Evolutionary conservation across 768 basidiomycete species (phyloP).

Genomic region (Favolaschia claudopus): DNA sequence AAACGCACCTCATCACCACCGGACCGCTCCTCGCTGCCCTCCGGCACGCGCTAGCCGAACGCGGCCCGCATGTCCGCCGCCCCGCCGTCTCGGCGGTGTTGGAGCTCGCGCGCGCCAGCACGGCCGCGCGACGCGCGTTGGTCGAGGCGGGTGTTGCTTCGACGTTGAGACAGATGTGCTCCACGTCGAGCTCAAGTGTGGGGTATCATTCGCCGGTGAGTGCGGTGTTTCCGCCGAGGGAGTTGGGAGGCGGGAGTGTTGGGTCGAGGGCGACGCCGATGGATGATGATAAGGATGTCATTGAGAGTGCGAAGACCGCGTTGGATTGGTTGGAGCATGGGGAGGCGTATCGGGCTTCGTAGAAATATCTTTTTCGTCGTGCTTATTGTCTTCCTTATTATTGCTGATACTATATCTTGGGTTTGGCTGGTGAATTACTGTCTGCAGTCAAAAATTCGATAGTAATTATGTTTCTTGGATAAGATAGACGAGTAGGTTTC

Average conservation of each 20-base stretch:
- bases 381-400: no score
- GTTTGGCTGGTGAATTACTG: no score
- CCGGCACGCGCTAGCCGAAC: constrained; percentile 65
- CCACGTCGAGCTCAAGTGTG: neutral
- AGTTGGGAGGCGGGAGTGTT: constrained; percentile 19
- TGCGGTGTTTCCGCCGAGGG: constrained; percentile 26
- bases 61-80: constrained; percentile 61
- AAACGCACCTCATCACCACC: constrained; percentile 55
- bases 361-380: no score
- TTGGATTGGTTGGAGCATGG: constrained; percentile 58
- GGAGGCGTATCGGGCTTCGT: constrained; percentile 38
- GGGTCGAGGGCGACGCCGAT: constrained; percentile 46
- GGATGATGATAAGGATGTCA: constrained; percentile 70
- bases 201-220: constrained; percentile 16
- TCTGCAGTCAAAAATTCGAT: no score
- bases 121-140: constrained; percentile 34
- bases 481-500: no score
- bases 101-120: constrained; percentile 58
- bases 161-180: constrained; percentile 50
- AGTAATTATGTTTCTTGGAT: no score
- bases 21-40: constrained; percentile 60
- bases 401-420: no score
- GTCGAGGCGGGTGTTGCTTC: constrained; percentile 48
- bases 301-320: constrained; percentile 61
- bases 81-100: constrained; percentile 69